Evolutionary conservation across 164 flowering plant genomes (phyloP), one percentile per base, ranked within the genome.

Genomic region (Warburgia ugandensis): DNA sequence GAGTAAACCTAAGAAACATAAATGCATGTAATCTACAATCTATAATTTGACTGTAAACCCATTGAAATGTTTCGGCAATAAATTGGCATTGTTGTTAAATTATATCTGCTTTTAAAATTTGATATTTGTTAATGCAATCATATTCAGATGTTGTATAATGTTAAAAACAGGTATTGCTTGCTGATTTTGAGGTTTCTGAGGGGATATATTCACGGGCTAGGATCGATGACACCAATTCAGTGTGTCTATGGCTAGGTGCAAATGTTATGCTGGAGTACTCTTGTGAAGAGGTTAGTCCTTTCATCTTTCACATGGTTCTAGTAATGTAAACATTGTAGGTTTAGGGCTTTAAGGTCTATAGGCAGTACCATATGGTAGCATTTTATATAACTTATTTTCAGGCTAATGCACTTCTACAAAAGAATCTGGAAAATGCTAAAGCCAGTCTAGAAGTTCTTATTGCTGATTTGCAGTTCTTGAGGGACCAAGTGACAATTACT

Each of bases 201-300:
- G 98, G 99, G 60, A 92, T 92, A 59, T 88, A 81, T 68, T 85
- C 96, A 28, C 79, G 78, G 28, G 96, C 99, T 44, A 58, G 77
- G 23, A 74, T 92, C 33, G 84, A 86, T 54, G 82, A 80, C 49
- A 30, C 76, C 10, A 83, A 84, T 43, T 86, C 86, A 12, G 85
- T 87, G 14, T 92, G 96, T 62, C 71, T 92, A 41, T 92, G 96
- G 96, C 70, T 92, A 41, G 99, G 99, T 53, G 99, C 99, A 57
- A 92, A 92, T 65, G 99, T 92, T 57, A 92, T 92, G 99, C 67
- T 92, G 58, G 99, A 92, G 62, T 92, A 69, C 52, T 58, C 73
- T 36, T 54, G 60, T 51, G 67, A 61, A 29, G 69, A 69, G 64
- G 67, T 65, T 25, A 5, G 40, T 50, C 27, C 22, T 33, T 31